These are phyloP conservation scores for Pseudogymnoascus sp. DNA, from an alignment of 2,329 filamentous ascomycete genomes.

Conservation along the genomic window DNA sequence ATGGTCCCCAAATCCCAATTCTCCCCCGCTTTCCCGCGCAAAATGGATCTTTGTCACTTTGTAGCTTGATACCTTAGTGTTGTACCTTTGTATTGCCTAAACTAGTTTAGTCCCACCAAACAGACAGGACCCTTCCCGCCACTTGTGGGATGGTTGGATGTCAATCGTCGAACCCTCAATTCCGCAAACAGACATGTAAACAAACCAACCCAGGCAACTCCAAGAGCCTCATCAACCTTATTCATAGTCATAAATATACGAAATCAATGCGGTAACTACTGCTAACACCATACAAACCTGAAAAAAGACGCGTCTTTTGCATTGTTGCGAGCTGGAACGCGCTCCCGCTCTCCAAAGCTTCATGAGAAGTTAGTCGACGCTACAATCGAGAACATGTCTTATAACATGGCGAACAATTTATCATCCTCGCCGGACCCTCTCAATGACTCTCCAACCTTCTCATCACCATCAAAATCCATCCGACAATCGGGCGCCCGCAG, in stretches of 20 bases:
- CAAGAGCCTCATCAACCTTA: background rate
- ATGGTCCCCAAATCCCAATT: background rate
- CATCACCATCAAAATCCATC: constrained; percentile 22
- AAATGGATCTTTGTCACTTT: background rate
- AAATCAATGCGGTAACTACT: background rate
- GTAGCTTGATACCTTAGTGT: background rate
- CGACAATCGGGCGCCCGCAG: constrained; percentile 18
- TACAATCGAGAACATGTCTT: constrained; percentile 10
- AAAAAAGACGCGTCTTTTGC: background rate
- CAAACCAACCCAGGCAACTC: background rate
- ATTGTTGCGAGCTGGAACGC: constrained; percentile 1
- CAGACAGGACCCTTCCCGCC: background rate
- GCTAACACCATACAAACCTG: background rate
- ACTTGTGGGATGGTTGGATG: background rate
- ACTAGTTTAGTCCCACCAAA: background rate
- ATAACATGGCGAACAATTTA: constrained; percentile 19
- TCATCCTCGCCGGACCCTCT: constrained; percentile 30
- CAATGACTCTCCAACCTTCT: constrained; percentile 22
- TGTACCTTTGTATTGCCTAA: background rate
- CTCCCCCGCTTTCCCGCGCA: background rate
- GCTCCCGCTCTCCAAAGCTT: background rate
- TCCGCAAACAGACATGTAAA: constrained; percentile 4
- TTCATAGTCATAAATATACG: background rate
- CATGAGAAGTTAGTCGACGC: background rate
- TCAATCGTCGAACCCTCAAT: background rate